Evolutionary conservation across 176 grass and related monocot species (phyloP).

Genomic region (Aegilops speltoides): DNA sequence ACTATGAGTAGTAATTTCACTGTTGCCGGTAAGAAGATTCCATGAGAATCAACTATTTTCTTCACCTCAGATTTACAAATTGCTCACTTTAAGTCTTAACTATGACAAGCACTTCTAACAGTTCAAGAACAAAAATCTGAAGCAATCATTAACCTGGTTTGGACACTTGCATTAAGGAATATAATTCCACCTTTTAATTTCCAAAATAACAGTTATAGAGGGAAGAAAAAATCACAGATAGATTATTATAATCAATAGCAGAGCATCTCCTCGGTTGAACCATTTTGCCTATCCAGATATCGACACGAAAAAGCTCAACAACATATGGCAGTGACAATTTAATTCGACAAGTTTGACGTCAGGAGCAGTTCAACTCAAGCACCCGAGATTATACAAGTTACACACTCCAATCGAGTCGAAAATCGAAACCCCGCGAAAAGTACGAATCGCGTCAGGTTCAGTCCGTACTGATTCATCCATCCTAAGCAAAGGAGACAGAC

Average conservation of each 20-base stretch:
- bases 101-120: neutral
- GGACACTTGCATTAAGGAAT: neutral
- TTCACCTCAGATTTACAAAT: neutral
- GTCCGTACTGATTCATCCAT: neutral
- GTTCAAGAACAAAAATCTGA: neutral
- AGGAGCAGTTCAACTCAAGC: neutral
- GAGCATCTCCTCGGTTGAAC: neutral
- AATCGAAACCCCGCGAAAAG: neutral
- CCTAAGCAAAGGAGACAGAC: neutral
- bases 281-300: neutral
- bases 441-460: neutral
- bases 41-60: constrained; percentile 6
- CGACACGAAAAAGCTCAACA: neutral
- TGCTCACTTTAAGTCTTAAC: neutral
- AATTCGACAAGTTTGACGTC: neutral
- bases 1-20: neutral
- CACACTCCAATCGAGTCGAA: neutral
- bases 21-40: neutral
- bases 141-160: neutral
- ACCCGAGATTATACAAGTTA: neutral
- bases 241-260: neutral
- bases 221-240: neutral
- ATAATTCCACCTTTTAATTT: neutral
- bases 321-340: neutral
- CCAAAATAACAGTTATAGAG: neutral